Base-by-base conservation (phyloP, 108 stramenopile species). In the Nitzschia sp. region DNA sequence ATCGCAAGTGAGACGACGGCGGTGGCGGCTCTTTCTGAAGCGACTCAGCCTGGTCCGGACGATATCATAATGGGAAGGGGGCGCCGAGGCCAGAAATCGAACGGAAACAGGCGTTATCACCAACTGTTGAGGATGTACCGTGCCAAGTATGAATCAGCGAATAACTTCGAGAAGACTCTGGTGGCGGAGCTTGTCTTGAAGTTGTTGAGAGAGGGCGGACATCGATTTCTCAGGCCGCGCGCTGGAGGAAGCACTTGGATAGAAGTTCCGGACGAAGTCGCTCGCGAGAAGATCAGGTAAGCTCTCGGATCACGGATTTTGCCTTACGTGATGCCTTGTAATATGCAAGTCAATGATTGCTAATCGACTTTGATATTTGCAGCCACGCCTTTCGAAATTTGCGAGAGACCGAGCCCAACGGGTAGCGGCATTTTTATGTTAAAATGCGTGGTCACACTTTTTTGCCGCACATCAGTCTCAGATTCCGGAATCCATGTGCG, bases 51-150 rank as follows among this genome's bases (percentile, higher is more conserved):
- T 31, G 36, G 24, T 18, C 61, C 61, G 1, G 15, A 45, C n/a
- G 61, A 62, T 62, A 26, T 62, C 5, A 62, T 62, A 8, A 62
- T 62, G 61, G 61, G 61, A 5, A 1, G 61, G 9, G 61, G 61
- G 0, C 61, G 33, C 8, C 61, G 61, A 8, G 61, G 61, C 3
- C 24, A 34, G 19, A 62, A 46, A 34, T 62, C 61, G 18, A 42
- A 27, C 0, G 61, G 61, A 1, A 62, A 62, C 61, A 36, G 32
- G 27, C 31, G 26, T 1, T 42, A 34, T 15, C 19, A 46, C 13
- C 61, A 34, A 24, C 25, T 62, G 61, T 45, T 62, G 36, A 6
- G 42, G 18, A 38, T 21, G 5, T 34, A 62, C 32, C 36, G 33
- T 25, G n/a, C 31, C 31, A 34, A 31, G 1, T 62, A 62, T 42